Percentiles rank a stretch among this genome's conserved stretches.
phyloP scores from a whole-genome alignment of 1,284 basidiomycete species.

The Vanrija pseudolonga region DNA sequence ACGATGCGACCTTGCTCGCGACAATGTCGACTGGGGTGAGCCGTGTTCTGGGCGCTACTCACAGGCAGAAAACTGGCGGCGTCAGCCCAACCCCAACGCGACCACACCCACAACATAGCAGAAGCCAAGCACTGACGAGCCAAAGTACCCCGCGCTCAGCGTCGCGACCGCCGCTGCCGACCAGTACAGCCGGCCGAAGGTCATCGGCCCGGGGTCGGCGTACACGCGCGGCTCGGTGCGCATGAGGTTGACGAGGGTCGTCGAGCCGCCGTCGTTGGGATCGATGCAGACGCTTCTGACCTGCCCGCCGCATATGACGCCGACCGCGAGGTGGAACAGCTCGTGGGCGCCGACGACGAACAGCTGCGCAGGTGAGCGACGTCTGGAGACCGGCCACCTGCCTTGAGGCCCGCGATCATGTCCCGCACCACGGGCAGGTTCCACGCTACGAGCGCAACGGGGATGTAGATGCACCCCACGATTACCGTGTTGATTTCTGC shows the following conservation, averaged over 20 bases:
- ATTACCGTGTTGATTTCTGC: constrained; percentile 47
- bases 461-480: constrained; percentile 43
- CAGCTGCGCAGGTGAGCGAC: constrained; percentile 26
- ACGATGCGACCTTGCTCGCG: constrained; percentile 44
- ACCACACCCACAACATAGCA: constrained; percentile 41
- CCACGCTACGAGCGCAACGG: constrained; percentile 43
- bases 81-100: background rate
- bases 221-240: constrained; percentile 6
- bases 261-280: constrained; percentile 47
- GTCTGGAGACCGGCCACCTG: constrained; percentile 13
- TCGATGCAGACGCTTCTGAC: constrained; percentile 46
- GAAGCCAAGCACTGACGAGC: constrained; percentile 41
- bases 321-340: constrained; percentile 41
- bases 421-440: constrained; percentile 44
- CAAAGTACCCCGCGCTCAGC: constrained; percentile 43
- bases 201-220: constrained; percentile 4
- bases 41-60: background rate
- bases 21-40: constrained; percentile 37
- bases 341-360: constrained; percentile 47
- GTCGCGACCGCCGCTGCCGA: constrained; percentile 32
- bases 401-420: constrained; percentile 41
- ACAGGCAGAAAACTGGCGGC: background rate
- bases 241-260: constrained; percentile 41
- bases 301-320: constrained; percentile 44
- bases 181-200: constrained; percentile 37